phyloP scores from a whole-genome alignment of 2,329 filamentous ascomycete genomes.

The Paecilomyces variotii region DNA sequence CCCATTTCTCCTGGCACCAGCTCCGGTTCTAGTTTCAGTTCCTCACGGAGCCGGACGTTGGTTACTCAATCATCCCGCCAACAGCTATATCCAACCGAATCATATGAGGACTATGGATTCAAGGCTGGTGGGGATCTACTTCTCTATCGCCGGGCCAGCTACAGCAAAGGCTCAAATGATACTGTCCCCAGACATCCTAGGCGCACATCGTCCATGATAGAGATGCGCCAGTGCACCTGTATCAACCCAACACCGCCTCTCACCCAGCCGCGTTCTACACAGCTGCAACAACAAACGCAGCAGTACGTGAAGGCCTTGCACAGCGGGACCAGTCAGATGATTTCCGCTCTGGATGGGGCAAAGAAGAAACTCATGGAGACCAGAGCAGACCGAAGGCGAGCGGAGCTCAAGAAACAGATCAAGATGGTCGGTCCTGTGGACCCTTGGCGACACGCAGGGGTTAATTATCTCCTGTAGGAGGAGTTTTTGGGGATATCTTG shows the following conservation, averaged over 20 bases:
- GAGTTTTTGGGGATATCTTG: not conserved
- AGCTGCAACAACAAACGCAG: conserved; percentile 4
- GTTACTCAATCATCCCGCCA: not conserved
- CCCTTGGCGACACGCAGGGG: not conserved
- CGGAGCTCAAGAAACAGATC: conserved; percentile 33
- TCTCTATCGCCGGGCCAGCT: not conserved
- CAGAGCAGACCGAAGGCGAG: conserved; percentile 27
- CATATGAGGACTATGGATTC: not conserved
- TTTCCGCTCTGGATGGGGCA: conserved; percentile 23
- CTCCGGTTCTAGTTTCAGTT: not conserved
- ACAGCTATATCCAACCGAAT: not conserved
- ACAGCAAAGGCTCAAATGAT: not conserved
- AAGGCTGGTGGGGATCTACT: not conserved
- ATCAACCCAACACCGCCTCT: not conserved
- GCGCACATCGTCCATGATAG: not conserved
- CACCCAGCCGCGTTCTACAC: not conserved
- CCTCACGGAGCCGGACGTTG: not conserved
- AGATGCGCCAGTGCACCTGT: not conserved
- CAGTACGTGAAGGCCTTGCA: conserved; percentile 18
- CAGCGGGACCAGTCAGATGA: conserved; percentile 17
- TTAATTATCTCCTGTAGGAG: conserved; percentile 21
- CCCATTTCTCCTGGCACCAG: not conserved
- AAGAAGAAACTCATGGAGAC: conserved; percentile 25
- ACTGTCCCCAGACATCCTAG: not conserved
- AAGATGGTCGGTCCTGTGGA: conserved; percentile 26